A percentile compares a stretch with the other conserved stretches of the same genome.
Evolutionary conservation across 2,329 filamentous ascomycete species (phyloP).

Genomic region (Calonectria naviculata): DNA sequence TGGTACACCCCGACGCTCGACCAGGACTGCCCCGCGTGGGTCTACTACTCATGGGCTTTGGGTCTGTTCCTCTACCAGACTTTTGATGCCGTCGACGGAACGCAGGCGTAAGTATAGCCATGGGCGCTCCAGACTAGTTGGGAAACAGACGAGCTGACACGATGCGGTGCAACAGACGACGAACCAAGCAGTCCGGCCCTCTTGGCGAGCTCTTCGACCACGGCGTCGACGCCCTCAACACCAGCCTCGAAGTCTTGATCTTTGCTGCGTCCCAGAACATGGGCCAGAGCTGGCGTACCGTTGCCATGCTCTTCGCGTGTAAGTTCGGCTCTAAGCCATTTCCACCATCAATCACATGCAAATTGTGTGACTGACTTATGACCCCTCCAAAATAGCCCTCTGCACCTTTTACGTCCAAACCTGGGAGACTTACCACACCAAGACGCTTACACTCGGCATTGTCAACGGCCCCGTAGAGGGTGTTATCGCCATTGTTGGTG

Average conservation of each 20-base stretch:
- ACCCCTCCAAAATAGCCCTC: slow-evolving; percentile 65
- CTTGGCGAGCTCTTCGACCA: slow-evolving; percentile 98
- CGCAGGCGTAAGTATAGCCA: slow-evolving; percentile 78
- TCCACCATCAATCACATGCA: neutral
- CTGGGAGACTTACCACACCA: slow-evolving; percentile 99
- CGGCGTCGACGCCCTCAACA: slow-evolving; percentile 96
- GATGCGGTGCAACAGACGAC: slow-evolving; percentile 65
- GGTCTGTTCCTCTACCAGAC: slow-evolving; percentile 98
- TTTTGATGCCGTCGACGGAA: slow-evolving; percentile 96
- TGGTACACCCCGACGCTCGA: slow-evolving; percentile 98
- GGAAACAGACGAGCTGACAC: neutral
- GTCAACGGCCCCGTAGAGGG: slow-evolving; percentile 97
- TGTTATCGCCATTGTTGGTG: slow-evolving; percentile 82
- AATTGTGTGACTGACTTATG: neutral
- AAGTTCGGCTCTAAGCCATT: slow-evolving; percentile 44
- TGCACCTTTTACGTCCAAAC: slow-evolving; percentile 99
- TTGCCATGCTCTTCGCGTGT: slow-evolving; percentile 86
- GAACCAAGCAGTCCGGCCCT: slow-evolving; percentile 92
- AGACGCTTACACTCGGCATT: slow-evolving; percentile 91
- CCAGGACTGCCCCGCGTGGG: slow-evolving; percentile 93
- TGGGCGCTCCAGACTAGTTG: no score
- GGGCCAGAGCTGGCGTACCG: slow-evolving; percentile 90
- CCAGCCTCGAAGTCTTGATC: slow-evolving; percentile 89
- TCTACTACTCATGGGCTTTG: slow-evolving; percentile 91
- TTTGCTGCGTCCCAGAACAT: slow-evolving; percentile 95